These are phyloP conservation scores for Panicum miliaceum DNA, from an alignment of 176 grass and related monocot species.

Conservation along the genomic window DNA sequence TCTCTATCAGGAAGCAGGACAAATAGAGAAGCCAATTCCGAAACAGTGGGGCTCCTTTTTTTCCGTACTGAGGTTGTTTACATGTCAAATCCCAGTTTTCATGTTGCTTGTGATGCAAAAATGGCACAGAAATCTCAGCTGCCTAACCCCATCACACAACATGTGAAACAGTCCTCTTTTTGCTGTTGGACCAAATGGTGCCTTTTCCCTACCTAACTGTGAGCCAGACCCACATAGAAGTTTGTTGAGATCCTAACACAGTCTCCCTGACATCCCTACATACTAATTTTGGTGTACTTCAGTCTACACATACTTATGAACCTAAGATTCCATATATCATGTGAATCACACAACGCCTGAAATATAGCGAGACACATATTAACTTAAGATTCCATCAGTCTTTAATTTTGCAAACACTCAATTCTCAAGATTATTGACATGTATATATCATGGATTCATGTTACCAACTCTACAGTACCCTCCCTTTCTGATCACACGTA, in stretches of 20 bases:
- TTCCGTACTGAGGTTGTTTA: neutral
- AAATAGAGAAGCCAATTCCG: constrained; percentile 15
- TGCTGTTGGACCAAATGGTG: constrained; percentile 39
- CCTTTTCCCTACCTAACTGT: constrained; percentile 13
- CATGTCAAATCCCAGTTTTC: constrained; percentile 7
- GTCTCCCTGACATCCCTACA: neutral
- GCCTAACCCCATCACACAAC: neutral
- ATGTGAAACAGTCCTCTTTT: constrained; percentile 33
- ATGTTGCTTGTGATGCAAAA: constrained; percentile 43
- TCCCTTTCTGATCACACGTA: neutral
- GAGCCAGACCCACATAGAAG: neutral
- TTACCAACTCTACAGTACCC: neutral
- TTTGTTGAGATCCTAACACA: constrained; percentile 31
- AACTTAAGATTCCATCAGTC: neutral
- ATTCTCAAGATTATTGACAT: neutral
- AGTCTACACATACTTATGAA: neutral
- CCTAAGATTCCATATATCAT: constrained; percentile 10
- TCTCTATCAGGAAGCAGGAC: neutral
- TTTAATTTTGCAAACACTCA: neutral
- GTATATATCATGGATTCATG: neutral
- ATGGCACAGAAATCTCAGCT: neutral
- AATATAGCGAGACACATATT: neutral
- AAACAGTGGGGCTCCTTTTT: neutral
- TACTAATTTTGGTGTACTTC: neutral
- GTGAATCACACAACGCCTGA: constrained; percentile 2